Evolutionary conservation across 164 flowering plant genomes (phyloP).

Genomic region (Magnolia sinica): DNA sequence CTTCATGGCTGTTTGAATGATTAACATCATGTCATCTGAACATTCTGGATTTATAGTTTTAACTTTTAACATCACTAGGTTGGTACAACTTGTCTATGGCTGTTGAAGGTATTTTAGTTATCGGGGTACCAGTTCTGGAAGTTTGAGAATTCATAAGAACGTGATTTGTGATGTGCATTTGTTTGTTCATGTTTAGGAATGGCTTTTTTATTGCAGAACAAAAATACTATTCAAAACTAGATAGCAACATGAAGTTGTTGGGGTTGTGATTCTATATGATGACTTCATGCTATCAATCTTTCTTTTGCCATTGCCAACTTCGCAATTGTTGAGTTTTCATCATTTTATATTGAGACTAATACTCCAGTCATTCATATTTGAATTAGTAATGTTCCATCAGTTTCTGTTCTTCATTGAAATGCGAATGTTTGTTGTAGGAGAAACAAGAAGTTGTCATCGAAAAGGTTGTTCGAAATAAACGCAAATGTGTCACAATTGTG

Average conservation of each 20-base stretch:
- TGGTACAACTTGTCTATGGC: not conserved
- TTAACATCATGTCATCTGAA: not conserved
- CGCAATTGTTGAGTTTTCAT: not conserved
- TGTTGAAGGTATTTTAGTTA: not conserved
- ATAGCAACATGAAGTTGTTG: not conserved
- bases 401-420: not conserved
- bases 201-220: not conserved
- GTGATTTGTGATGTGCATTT: no score
- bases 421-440: slow-evolving; percentile 39
- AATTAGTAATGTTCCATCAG: not conserved
- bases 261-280: not conserved
- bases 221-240: not conserved
- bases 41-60: not conserved
- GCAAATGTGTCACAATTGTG: slow-evolving; percentile 79
- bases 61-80: not conserved
- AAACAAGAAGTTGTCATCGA: slow-evolving; percentile 80
- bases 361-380: no score
- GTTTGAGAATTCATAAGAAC: no score
- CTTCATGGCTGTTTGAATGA: not conserved
- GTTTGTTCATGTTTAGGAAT: not conserved
- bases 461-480: slow-evolving; percentile 77
- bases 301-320: not conserved
- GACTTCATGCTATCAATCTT: not conserved
- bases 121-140: not conserved
- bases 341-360: not conserved